Evolutionary conservation across 2,329 filamentous ascomycete species (phyloP).

Genomic region (Alternaria sp.): DNA sequence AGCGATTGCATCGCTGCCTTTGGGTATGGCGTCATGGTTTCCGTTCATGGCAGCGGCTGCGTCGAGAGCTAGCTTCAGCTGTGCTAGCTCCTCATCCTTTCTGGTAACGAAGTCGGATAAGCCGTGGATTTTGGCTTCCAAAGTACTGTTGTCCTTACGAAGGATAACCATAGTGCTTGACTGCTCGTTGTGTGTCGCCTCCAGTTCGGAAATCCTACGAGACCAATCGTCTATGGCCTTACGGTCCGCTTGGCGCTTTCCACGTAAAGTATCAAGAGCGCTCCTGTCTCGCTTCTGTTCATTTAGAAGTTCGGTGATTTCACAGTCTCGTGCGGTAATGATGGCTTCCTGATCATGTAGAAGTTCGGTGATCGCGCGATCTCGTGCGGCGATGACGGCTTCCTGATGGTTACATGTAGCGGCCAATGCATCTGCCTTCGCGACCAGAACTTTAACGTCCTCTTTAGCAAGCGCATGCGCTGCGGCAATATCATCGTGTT

Average conservation of each 20-base stretch:
- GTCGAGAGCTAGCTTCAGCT: not conserved
- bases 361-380: not conserved
- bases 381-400: not conserved
- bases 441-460: accelerated
- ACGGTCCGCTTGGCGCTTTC: not conserved
- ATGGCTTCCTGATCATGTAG: not conserved
- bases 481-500: not conserved
- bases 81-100: not conserved
- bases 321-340: not conserved
- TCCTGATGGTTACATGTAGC: not conserved
- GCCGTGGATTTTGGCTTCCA: not conserved
- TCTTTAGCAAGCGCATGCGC: not conserved
- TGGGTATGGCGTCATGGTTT: not conserved
- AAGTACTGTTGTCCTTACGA: not conserved
- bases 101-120: not conserved
- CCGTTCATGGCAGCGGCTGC: not conserved
- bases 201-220: not conserved
- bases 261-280: not conserved
- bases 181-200: not conserved
- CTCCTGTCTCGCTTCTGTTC: not conserved
- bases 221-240: not conserved
- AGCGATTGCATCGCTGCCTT: not conserved
- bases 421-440: not conserved
- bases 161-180: not conserved
- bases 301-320: not conserved